Evolutionary conservation across 176 grass and related monocot species (phyloP), one percentile per base, ranked within the genome.

Genomic region (Aechmea fasciata): DNA sequence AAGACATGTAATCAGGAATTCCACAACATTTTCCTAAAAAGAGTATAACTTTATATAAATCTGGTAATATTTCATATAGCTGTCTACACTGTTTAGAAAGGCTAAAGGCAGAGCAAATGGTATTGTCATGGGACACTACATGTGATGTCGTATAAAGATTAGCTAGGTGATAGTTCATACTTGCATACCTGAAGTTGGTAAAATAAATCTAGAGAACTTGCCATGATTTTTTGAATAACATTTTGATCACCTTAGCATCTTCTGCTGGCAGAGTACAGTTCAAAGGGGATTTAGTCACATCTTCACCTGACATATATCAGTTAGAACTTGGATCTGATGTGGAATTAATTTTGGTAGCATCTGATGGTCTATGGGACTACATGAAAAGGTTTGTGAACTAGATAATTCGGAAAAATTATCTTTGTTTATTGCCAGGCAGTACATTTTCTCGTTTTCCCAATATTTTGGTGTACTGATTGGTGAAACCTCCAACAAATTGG

Each of bases 291-390:
- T 24, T 97, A 57, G 71, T 93, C 26, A 70, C 85, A 62, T 86
- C 86, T 64, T 79, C 73, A 75, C 89, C 84, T 48, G 89, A 97
- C 55, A 80, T 93, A 80, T 85, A 85, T 76, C 82, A 84, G 17
- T 62, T 84, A 52, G 89, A 92, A 70, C 84, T 97, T 78, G 86
- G 84, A 83, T 76, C 84, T n/a, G 82, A 93, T 82, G 79, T 66
- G 62, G 89, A 97, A 79, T 90, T 97, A 52, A 59, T 93, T 79
- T 76, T 97, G 71, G 75, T 90, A 69, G 94, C 86, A 72, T 85
- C 89, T 10, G 94, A 97, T 85, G 94, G 94, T 64, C 89, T 93
- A 73, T 97, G 94, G 89, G 94, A 97, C 81, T 93, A 90, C 66
- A 90, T 93, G 65, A 93, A 97, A 92, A 93, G 74, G 94, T 97